A percentile compares a stretch with the other conserved stretches of the same genome.
Conservation (phyloP, 805 yeast species). For the Starmerella bacillaris region DNA sequence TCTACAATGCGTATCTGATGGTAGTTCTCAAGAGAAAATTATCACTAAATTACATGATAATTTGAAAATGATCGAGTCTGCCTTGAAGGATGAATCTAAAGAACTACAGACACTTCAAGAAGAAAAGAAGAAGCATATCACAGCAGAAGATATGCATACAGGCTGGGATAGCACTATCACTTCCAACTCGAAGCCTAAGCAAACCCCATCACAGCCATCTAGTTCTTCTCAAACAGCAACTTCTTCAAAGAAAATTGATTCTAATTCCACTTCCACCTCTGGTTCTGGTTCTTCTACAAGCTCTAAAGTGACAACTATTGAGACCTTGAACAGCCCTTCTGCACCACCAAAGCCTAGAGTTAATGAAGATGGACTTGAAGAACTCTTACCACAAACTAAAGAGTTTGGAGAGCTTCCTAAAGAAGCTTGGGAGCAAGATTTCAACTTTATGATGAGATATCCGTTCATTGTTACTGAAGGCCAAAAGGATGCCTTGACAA, state of each 20-base stretch:
- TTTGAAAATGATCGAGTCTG: slow-evolving; percentile 28
- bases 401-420: slow-evolving; percentile 42
- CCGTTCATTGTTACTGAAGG: slow-evolving; percentile 56
- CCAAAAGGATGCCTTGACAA: slow-evolving; percentile 80
- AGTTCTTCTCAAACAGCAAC: slow-evolving; percentile 17
- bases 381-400: slow-evolving; percentile 43
- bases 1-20: slow-evolving; percentile 53
- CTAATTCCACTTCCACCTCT: not conserved
- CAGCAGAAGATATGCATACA: slow-evolving; percentile 78
- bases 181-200: slow-evolving; percentile 33
- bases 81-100: slow-evolving; percentile 48
- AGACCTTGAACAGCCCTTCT: slow-evolving; percentile 21
- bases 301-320: slow-evolving; percentile 18
- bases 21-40: slow-evolving; percentile 20
- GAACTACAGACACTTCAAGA: slow-evolving; percentile 49
- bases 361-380: slow-evolving; percentile 18
- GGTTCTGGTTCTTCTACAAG: not conserved
- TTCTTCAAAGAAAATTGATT: slow-evolving; percentile 20
- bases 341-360: slow-evolving; percentile 10
- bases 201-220: slow-evolving; percentile 10
- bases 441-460: slow-evolving; percentile 35
- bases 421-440: slow-evolving; percentile 32
- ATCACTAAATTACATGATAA: slow-evolving; percentile 36
- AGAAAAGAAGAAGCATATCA: slow-evolving; percentile 59
- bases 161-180: slow-evolving; percentile 78